phyloP scores from a whole-genome alignment of 2,329 filamentous ascomycete species.

The Botryotinia narcissicola region DNA sequence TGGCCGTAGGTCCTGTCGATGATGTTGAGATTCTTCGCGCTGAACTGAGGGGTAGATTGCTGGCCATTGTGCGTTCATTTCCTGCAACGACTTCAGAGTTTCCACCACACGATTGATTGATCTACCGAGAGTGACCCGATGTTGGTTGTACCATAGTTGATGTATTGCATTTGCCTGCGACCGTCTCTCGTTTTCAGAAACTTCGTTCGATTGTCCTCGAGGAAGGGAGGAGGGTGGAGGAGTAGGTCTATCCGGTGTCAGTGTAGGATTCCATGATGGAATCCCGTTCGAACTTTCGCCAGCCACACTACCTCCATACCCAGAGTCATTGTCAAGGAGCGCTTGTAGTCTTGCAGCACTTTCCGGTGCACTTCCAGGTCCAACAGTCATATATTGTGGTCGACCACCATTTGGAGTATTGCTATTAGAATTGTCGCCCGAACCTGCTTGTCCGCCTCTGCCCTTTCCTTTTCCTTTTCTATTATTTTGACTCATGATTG shows the following conservation, averaged over 20 bases:
- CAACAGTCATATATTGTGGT: slow-evolving; percentile 84
- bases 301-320: slow-evolving; percentile 79
- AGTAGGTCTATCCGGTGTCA: slow-evolving; percentile 48
- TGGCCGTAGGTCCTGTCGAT: slow-evolving; percentile 56
- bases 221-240: slow-evolving; percentile 41
- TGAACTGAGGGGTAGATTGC: slow-evolving; percentile 90
- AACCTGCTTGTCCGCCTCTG: slow-evolving; percentile 25
- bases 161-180: slow-evolving; percentile 79
- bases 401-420: slow-evolving; percentile 25
- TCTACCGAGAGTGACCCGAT: slow-evolving; percentile 80
- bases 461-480: slow-evolving; percentile 49
- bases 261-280: slow-evolving; percentile 45
- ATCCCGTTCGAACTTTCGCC: slow-evolving; percentile 55
- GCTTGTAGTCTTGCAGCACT: slow-evolving; percentile 78
- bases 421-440: slow-evolving; percentile 19
- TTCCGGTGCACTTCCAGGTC: slow-evolving; percentile 75
- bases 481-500: slow-evolving; percentile 60
- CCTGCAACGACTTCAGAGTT: slow-evolving; percentile 75
- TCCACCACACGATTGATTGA: slow-evolving; percentile 87
- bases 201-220: slow-evolving; percentile 32
- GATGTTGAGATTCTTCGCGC: slow-evolving; percentile 48
- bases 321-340: slow-evolving; percentile 83
- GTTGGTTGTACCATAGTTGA: slow-evolving; percentile 93
- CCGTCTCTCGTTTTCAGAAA: slow-evolving; percentile 61
- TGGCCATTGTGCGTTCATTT: slow-evolving; percentile 89